Evolutionary conservation across 352 stramenopile genomes (phyloP).

Genomic region (Globisporangium acanthophoron): DNA sequence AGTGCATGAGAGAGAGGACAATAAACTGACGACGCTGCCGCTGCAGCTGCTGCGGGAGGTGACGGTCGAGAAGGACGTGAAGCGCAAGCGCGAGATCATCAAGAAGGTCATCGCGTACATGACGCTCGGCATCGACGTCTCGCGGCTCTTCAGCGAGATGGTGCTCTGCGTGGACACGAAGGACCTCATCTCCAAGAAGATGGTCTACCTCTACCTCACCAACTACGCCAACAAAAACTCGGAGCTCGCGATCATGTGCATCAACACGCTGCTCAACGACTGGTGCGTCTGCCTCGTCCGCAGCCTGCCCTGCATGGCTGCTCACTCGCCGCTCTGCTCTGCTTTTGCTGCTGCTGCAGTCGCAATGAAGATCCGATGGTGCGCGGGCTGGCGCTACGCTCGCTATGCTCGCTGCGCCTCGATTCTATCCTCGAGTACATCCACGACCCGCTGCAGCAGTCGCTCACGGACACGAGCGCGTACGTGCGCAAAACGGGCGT

Average conservation of each 20-base stretch:
- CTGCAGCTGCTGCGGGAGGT: constrained; percentile 85
- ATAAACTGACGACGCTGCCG: background rate
- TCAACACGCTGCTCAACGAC: constrained; percentile 99
- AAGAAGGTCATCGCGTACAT: constrained; percentile 99
- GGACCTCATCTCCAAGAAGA: constrained; percentile 99
- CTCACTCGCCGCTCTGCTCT: background rate
- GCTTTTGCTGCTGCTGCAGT: constrained; percentile 15
- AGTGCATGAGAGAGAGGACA: background rate
- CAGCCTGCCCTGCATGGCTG: background rate
- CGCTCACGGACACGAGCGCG: constrained; percentile 93
- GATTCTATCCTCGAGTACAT: constrained; percentile 99
- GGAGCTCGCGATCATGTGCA: constrained; percentile 99
- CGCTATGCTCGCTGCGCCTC: constrained; percentile 95
- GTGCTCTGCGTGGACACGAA: constrained; percentile 96
- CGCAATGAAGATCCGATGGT: constrained; percentile 99
- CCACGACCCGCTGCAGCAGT: constrained; percentile 87
- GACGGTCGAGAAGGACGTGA: constrained; percentile 94
- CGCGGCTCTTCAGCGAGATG: constrained; percentile 98
- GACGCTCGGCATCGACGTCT: constrained; percentile 99
- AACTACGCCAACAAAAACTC: constrained; percentile 98
- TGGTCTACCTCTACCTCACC: constrained; percentile 99
- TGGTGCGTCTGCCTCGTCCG: constrained; percentile 48
- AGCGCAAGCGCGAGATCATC: constrained; percentile 98
- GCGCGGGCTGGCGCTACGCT: constrained; percentile 94
- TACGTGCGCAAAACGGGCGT: constrained; percentile 99